Base-by-base conservation (phyloP, 805 yeast species). In the Groenewaldozyma tartarivorans region DNA sequence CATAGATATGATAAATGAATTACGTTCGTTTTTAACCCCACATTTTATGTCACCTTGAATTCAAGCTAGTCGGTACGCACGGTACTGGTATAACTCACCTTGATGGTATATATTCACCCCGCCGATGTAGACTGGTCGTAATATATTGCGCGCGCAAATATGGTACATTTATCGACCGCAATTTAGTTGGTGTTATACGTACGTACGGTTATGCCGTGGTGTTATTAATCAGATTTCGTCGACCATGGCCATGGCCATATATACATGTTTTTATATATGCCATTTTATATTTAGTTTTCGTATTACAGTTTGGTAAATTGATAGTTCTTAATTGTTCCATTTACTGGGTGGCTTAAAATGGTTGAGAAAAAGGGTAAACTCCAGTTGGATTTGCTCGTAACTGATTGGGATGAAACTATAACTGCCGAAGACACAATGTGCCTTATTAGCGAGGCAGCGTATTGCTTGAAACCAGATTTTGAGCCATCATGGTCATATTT, bases 361-460 rank as follows among this genome's bases (percentile, higher is more conserved):
- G n/a, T n/a, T n/a, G n/a, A n/a, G n/a, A n/a, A n/a, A n/a, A n/a
- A n/a, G n/a, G n/a, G n/a, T n/a, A n/a, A n/a, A n/a, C n/a, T n/a
- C n/a, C n/a, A n/a, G n/a, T n/a, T 48, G 18, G 47, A 24, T 49
- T 49, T 30, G 47, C 39, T 77, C 7, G 63, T 77, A 1, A 56
- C 71, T 2, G 86, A 79, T 48, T 79, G 81, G 78, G 86, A 79
- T 53, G 84, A 77, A 33, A 79, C 85, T 0, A 65, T 75, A 20
- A 76, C 85, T 0, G 47, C 51, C 4, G 51, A 57, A 22, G 85
- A 79, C 54, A 77, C 86, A 0, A 69, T 78, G 21, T 55, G 54
- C 20, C 50, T 72, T 4, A 61, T 76, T n/a, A 74, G 77, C 11
- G 58, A 66, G 27, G 66, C 74, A 2, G 72, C 77, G 0, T 71